These are phyloP conservation scores for Pseudocercospora fijiensis DNA, from an alignment of 2,329 filamentous ascomycete species.

Conservation along the genomic window DNA sequence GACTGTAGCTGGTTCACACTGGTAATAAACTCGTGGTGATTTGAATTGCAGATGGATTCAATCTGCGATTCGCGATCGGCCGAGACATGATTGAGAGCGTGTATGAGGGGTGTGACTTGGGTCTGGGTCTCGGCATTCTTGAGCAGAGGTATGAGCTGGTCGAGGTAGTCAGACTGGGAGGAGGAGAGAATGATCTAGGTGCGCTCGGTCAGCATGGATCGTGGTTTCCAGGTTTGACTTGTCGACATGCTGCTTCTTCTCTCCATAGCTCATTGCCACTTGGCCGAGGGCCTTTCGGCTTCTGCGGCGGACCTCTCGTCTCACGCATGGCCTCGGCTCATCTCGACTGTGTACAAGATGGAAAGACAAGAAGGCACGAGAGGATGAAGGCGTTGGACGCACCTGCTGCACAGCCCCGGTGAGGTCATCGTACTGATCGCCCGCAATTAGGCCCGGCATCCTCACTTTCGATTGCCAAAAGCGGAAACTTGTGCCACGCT, in stretches of 20 bases:
- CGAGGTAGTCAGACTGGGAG: constrained; percentile 89
- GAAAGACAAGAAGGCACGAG: not conserved
- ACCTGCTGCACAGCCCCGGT: constrained; percentile 53
- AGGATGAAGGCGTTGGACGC: constrained; percentile 21
- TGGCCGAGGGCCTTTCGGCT: not conserved
- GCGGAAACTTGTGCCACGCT: constrained; percentile 1
- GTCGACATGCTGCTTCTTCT: not conserved
- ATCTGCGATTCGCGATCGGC: constrained; percentile 87
- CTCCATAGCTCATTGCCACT: constrained; percentile 1
- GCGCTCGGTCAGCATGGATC: constrained; percentile 18
- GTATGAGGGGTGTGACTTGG: constrained; percentile 65
- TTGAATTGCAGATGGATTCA: constrained; percentile 88
- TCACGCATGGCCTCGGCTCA: not conserved
- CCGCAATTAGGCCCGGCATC: constrained; percentile 41
- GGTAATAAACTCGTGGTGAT: constrained; percentile 92
- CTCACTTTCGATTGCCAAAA: constrained; percentile 12
- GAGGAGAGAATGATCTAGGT: constrained; percentile 84
- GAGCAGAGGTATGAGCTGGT: constrained; percentile 90
- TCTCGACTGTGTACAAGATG: not conserved
- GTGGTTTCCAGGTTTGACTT: not conserved
- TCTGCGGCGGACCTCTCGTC: not conserved
- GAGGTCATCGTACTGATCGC: constrained; percentile 50
- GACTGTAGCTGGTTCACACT: constrained; percentile 93
- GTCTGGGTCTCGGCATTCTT: constrained; percentile 79
- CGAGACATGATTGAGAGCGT: constrained; percentile 77